These are phyloP conservation scores for Evansstolkia leycettana DNA, from an alignment of 495 filamentous ascomycete species.

Conservation along the genomic window DNA sequence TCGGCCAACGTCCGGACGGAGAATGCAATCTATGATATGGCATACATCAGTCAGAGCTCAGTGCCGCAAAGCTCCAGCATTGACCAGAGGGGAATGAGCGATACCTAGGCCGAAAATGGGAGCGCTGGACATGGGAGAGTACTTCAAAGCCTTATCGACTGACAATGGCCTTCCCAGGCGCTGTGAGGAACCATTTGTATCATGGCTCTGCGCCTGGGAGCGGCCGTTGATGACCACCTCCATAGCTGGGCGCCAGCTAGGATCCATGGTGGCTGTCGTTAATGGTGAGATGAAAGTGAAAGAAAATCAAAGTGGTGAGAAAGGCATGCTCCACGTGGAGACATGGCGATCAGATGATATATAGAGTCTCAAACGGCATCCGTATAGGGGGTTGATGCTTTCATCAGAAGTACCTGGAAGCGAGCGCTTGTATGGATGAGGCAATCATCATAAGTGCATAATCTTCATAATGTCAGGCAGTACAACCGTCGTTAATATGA, in stretches of 20 bases:
- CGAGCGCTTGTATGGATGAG: not conserved
- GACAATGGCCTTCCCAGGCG: slow-evolving; percentile 34
- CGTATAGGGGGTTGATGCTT: not conserved
- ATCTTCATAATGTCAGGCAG: no score
- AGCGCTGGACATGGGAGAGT: slow-evolving; percentile 82
- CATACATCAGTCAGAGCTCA: slow-evolving; percentile 11
- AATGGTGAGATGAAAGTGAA: slow-evolving; percentile 10
- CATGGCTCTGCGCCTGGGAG: slow-evolving; percentile 16
- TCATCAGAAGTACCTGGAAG: not conserved
- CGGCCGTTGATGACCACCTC: slow-evolving; percentile 35
- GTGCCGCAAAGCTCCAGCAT: slow-evolving; percentile 1
- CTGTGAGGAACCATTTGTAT: slow-evolving; percentile 15
- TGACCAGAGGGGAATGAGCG: slow-evolving; percentile 3
- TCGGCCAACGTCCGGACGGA: slow-evolving; percentile 29
- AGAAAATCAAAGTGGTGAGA: slow-evolving; percentile 28
- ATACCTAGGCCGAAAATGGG: slow-evolving; percentile 76
- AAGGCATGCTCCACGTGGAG: slow-evolving; percentile 42
- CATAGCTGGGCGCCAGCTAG: slow-evolving; percentile 27
- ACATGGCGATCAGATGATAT: slow-evolving; percentile 19
- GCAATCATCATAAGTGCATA: not conserved
- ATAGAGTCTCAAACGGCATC: not conserved
- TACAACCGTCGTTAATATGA: no score
- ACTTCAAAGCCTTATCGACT: slow-evolving; percentile 80
- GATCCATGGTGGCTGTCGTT: slow-evolving; percentile 23
- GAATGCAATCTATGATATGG: slow-evolving; percentile 20